A percentile compares a stretch with the other conserved stretches of the same genome.
Evolutionary conservation across 129 eudicot genomes (phyloP).

Genomic region (Chrysanthemum makinoi): DNA sequence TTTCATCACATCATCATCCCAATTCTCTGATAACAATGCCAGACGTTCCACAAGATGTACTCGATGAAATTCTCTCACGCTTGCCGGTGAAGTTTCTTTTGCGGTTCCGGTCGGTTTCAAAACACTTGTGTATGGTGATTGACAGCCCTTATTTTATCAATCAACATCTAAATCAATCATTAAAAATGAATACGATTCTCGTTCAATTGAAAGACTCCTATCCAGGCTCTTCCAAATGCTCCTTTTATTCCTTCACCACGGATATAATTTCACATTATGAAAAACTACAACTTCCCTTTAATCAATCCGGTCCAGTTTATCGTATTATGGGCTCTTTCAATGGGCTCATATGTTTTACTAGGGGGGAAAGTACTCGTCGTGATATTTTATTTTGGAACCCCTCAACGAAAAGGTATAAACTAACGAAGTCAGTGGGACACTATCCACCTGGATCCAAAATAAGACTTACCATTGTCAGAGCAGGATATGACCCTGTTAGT

Average conservation of each 20-base stretch:
- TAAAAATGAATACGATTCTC: background rate
- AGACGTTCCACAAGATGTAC: no score
- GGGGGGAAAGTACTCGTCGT: background rate
- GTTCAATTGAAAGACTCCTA: no score
- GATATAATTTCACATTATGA: background rate
- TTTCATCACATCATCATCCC: no score
- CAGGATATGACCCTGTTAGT: background rate
- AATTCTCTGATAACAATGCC: no score
- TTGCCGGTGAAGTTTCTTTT: no score
- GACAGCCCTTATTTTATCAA: no score
- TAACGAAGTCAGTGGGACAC: background rate
- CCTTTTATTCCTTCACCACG: no score
- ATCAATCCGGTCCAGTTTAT: background rate
- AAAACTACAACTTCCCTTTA: background rate
- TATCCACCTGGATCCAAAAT: constrained; percentile 1
- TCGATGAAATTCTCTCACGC: no score
- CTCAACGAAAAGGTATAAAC: background rate
- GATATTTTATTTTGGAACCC: constrained; percentile 1
- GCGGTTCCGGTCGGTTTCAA: no score
- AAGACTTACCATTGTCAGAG: background rate
- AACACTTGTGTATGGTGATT: no score
- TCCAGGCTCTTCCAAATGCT: no score
- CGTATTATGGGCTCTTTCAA: background rate
- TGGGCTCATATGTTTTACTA: background rate
- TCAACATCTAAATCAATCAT: no score